Base-by-base conservation (phyloP, 106 monocot genomes). In the Dioscorea dumetorum region DNA sequence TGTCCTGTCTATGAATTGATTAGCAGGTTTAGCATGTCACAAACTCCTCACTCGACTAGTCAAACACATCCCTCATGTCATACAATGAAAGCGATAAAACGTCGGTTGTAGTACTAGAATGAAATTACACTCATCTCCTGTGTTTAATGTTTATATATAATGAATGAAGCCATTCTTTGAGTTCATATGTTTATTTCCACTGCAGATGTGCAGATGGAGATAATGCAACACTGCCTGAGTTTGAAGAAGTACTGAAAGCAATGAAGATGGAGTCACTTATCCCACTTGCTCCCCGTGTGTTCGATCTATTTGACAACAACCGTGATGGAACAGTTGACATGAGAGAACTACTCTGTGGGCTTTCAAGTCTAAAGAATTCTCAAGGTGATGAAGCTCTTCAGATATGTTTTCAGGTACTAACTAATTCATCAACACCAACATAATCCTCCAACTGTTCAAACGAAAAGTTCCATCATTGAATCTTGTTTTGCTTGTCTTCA, bases 241-340 rank as follows among this genome's bases (percentile, higher is more conserved):
- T 88, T 34, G 87, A 84, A 64, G 61, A 76, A 78, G 87, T 88
- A 19, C 68, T 88, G 32, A 88, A 73, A 73, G 83, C 83, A 50
- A 84, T 88, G 59, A 88, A 84, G 32, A 78, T 88, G 87, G 72
- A 74, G 33, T 80, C 83, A 31, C 53, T 88, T 21, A 72, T 88
- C 63, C 87, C 80, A 76, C 63, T 88, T 2, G 87, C 83, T 48
- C 64, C 83, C 12, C 83, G 83, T 49, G 83, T 88, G 16, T 88
- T 88, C 70, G 87, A 88, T 68, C 20, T 88, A 52, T 88, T 88
- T 28, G 87, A 88, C 63, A 88, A 88, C 71, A 84, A 88, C 60
- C 87, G 83, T 53, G 87, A 88, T 73, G 83, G 87, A 65, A 88
- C 83, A 12, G 81, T 88, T 21, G 87, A 88, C 76, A 88, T 88